A percentile compares a stretch with the other conserved stretches of the same genome.
Evolutionary conservation across 2,329 filamentous ascomycete species (phyloP).

Genomic region (Ilyonectria destructans): DNA sequence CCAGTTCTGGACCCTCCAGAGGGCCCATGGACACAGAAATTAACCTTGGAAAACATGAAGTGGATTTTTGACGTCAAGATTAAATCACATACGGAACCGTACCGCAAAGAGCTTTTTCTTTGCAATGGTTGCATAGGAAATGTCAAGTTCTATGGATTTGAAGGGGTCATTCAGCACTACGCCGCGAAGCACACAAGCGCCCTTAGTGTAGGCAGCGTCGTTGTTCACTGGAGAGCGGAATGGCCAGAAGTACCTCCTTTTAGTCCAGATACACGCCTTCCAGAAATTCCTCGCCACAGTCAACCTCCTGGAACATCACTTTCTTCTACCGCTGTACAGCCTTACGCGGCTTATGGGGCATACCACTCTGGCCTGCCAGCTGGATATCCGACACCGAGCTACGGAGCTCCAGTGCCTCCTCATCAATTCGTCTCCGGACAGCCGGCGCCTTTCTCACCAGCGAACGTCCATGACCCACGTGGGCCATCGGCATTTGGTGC

Average conservation of each 20-base stretch:
- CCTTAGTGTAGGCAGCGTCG: conserved; percentile 79
- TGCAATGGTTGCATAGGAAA: conserved; percentile 79
- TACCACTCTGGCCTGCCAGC: conserved; percentile 32
- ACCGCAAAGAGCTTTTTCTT: conserved; percentile 81
- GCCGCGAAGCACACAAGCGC: conserved; percentile 84
- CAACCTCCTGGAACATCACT: conserved; percentile 15
- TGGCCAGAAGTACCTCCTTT: conserved; percentile 87
- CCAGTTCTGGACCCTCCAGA: conserved; percentile 65
- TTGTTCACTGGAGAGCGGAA: conserved; percentile 85
- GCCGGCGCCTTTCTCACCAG: conserved; percentile 20
- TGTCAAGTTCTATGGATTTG: conserved; percentile 81
- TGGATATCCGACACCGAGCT: conserved; percentile 38
- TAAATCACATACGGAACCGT: conserved; percentile 77
- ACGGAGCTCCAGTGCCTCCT: conserved; percentile 29
- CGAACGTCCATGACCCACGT: conserved; percentile 28
- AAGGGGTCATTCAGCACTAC: conserved; percentile 87
- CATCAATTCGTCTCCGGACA: conserved; percentile 32
- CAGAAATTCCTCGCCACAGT: conserved; percentile 36
- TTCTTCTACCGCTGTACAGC: conserved; percentile 5
- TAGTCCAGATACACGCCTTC: conserved; percentile 69
- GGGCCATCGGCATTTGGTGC: conserved; percentile 33
- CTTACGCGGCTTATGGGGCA: conserved; percentile 28
- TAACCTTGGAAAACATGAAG: conserved; percentile 89
- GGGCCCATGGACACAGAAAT: conserved; percentile 71
- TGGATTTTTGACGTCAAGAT: conserved; percentile 87